Evolutionary conservation across 306 rosid species (phyloP), one percentile per base, ranked within the genome.

Genomic region (Carpinus viminea): DNA sequence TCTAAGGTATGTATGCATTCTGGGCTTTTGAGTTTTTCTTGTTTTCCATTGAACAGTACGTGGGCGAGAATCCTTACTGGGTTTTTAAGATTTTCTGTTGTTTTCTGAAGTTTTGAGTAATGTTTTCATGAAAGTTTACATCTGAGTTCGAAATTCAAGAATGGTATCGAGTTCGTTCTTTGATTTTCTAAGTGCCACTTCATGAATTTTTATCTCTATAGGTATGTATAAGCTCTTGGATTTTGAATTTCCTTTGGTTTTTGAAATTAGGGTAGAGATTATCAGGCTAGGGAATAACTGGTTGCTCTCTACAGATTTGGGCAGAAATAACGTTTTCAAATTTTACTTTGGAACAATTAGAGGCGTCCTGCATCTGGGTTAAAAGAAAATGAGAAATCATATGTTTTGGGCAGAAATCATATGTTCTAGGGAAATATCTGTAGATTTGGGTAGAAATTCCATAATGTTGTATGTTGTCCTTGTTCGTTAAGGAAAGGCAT

Each of bases 121-220:
- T 36, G 43, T 41, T n/a, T 55, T 17, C 36, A 46, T 60, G 26
- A 34, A 21, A 59, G 21, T 4, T 41, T 60, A 17, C 72, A 38
- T 66, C 72, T 20, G 72, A 21, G 43, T 66, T 66, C 48, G n/a
- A 66, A 66, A 41, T 8, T 66, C 72, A 66, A 38, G 72, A 66
- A 18, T 18, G 72, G n/a, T 47, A 8, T 38, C 18, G n/a, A 66
- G 43, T 47, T 43, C 3, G 72, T 66, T 28, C 51, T 41, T 10
- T 66, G 31, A 0, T 18, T 38, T 38, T 66, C 8, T 66, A 28
- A 4, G 24, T 38, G 72, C 28, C n/a, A 8, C 26, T n/a, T 4
- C 31, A 66, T 18, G 26, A 41, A n/a, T 28, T 66, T n/a, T 66
- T 20, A 8, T 38, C 15, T 17, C 51, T 66, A 16, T 41, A 9